phyloP scores from a whole-genome alignment of 2,329 filamentous ascomycete species.

The Tolypocladium pustulatum region DNA sequence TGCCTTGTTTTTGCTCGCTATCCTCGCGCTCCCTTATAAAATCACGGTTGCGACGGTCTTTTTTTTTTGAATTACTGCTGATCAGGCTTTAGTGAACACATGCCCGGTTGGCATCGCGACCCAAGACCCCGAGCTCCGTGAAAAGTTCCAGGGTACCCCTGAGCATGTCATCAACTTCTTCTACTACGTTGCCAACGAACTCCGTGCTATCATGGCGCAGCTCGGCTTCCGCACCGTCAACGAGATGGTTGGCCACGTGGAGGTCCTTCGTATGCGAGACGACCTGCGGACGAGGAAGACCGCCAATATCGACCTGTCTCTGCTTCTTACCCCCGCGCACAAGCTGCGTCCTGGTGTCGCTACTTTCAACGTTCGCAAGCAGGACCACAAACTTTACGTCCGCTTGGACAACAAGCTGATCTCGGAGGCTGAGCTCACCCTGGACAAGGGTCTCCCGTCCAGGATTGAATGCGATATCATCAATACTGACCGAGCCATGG shows the following conservation, averaged over 20 bases:
- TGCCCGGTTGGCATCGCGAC: constrained; percentile 91
- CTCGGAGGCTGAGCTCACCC: constrained; percentile 83
- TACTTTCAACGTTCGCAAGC: constrained; percentile 95
- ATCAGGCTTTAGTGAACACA: constrained; percentile 46
- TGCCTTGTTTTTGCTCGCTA: background rate
- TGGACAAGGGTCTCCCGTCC: constrained; percentile 88
- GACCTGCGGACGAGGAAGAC: constrained; percentile 84
- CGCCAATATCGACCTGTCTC: constrained; percentile 81
- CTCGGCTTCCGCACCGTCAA: constrained; percentile 92
- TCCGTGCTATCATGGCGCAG: constrained; percentile 93
- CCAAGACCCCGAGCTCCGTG: constrained; percentile 84
- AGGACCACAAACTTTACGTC: constrained; percentile 88
- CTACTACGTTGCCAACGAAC: constrained; percentile 93
- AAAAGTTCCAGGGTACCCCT: constrained; percentile 87
- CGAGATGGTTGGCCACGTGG: constrained; percentile 92
- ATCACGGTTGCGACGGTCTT: background rate
- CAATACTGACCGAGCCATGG: constrained; percentile 91
- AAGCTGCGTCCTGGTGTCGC: constrained; percentile 88
- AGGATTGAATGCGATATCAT: constrained; percentile 93
- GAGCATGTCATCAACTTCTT: constrained; percentile 99
- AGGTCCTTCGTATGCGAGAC: constrained; percentile 76
- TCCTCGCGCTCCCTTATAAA: background rate
- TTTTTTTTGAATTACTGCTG: background rate
- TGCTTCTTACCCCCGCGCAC: constrained; percentile 92
- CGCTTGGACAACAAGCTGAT: constrained; percentile 96